These are phyloP conservation scores for Rosa multiflora DNA, from an alignment of 306 rosid species.

Conservation along the genomic window DNA sequence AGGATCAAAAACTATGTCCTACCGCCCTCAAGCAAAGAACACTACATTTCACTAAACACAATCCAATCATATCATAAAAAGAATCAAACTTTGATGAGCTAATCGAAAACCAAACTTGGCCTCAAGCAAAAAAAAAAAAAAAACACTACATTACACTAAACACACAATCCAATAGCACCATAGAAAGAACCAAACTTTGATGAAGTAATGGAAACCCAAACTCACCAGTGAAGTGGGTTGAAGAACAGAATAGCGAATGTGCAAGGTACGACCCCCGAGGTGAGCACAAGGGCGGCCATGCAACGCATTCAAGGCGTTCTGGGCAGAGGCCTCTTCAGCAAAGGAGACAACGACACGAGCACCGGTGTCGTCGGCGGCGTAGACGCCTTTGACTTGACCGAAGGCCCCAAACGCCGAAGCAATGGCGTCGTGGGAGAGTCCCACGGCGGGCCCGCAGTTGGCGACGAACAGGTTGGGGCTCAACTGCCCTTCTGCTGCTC, in stretches of 20 bases:
- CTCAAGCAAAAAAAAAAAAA: too few relatives aligned
- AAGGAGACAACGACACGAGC: slow-evolving; percentile 74
- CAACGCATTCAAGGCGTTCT: slow-evolving; percentile 55
- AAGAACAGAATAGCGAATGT: slow-evolving; percentile 66
- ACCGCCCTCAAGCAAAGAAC: too few relatives aligned
- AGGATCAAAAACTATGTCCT: too few relatives aligned
- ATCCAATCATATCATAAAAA: too few relatives aligned
- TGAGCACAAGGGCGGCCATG: slow-evolving; percentile 61
- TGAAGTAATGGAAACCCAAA: background rate
- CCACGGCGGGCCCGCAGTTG: slow-evolving; percentile 81
- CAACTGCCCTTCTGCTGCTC: slow-evolving; percentile 25
- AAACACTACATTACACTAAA: too few relatives aligned
- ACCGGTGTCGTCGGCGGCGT: slow-evolving; percentile 77
- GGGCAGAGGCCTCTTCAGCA: slow-evolving; percentile 46
- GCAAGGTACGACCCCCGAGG: slow-evolving; percentile 70
- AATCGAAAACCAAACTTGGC: too few relatives aligned
- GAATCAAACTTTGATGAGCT: too few relatives aligned
- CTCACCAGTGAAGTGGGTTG: slow-evolving; percentile 57
- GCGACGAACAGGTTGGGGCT: slow-evolving; percentile 80
- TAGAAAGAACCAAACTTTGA: background rate
- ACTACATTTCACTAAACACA: too few relatives aligned
- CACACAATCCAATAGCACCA: background rate
- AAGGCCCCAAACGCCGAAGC: slow-evolving; percentile 55
- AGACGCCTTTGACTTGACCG: slow-evolving; percentile 65
- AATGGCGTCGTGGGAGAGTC: slow-evolving; percentile 47